Percentiles rank a stretch among this genome's conserved stretches.
These are phyloP conservation scores for Tephrocybe sp. DNA, from an alignment of 768 basidiomycete species.

Conservation along the genomic window DNA sequence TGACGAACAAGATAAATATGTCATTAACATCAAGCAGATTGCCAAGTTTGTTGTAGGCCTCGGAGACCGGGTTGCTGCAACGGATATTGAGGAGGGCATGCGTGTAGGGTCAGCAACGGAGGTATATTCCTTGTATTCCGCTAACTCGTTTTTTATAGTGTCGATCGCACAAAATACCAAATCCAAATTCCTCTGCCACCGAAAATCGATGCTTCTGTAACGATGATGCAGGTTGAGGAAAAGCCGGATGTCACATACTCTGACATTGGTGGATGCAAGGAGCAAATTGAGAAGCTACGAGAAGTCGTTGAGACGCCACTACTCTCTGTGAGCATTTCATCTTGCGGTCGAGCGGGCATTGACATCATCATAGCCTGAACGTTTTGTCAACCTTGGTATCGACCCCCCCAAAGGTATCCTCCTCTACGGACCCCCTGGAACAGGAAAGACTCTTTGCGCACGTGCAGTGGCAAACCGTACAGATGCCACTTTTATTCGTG, in stretches of 20 bases:
- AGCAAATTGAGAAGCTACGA: constrained; percentile 97
- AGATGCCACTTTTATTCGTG: constrained; percentile 98
- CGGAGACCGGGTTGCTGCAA: constrained; percentile 93
- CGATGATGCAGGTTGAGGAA: constrained; percentile 99
- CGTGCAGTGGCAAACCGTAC: constrained; percentile 98
- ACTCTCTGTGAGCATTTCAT: constrained; percentile 64
- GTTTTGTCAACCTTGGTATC: constrained; percentile 96
- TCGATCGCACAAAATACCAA: constrained; percentile 95
- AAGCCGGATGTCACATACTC: constrained; percentile 98
- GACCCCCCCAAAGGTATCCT: constrained; percentile 98
- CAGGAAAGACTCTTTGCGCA: constrained; percentile 98
- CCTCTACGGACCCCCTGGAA: constrained; percentile 92
- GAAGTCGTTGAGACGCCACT: constrained; percentile 98
- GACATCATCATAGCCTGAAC: constrained; percentile 73
- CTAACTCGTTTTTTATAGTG: constrained; percentile 43
- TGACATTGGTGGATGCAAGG: constrained; percentile 97
- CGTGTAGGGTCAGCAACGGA: constrained; percentile 81
- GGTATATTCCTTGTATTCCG: neutral
- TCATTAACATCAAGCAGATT: constrained; percentile 99
- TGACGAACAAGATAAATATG: constrained; percentile 98
- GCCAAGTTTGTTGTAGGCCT: constrained; percentile 99
- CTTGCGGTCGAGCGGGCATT: neutral
- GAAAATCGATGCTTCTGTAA: constrained; percentile 98
- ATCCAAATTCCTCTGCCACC: constrained; percentile 98
- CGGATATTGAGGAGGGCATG: constrained; percentile 99